Percentiles rank a stretch among this genome's conserved stretches.
phyloP scores from a whole-genome alignment of 1,284 basidiomycete genomes.

The Moesziomyces antarcticus region DNA sequence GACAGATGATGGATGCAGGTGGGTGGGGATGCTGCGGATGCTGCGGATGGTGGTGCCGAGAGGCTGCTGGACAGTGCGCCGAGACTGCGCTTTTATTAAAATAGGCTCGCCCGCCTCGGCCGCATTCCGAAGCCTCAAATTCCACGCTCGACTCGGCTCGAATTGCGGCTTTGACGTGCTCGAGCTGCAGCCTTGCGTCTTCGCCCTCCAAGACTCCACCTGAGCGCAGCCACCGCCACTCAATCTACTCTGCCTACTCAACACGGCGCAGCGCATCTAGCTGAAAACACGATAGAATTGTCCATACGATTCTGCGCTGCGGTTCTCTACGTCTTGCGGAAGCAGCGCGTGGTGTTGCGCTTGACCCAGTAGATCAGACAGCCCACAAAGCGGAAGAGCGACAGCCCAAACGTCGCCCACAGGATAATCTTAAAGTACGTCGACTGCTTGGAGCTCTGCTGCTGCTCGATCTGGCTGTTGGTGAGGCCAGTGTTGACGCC shows the following conservation, averaged over 20 bases:
- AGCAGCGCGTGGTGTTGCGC: slow-evolving; percentile 60
- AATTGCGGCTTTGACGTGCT: slow-evolving; percentile 24
- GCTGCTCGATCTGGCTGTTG: slow-evolving; percentile 71
- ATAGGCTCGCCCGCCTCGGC: not conserved
- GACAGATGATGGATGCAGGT: too few relatives aligned
- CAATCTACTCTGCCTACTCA: too few relatives aligned
- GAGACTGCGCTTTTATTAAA: too few relatives aligned
- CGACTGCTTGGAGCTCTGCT: slow-evolving; percentile 58
- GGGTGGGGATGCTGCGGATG: too few relatives aligned
- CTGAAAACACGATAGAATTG: not conserved
- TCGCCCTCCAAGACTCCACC: not conserved
- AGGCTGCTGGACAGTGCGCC: too few relatives aligned
- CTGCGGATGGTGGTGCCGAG: too few relatives aligned
- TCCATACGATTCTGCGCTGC: slow-evolving; percentile 1
- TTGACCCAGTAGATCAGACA: slow-evolving; percentile 63
- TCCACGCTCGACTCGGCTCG: too few relatives aligned
- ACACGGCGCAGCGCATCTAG: too few relatives aligned
- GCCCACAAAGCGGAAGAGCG: slow-evolving; percentile 78
- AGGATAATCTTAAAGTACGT: slow-evolving; percentile 76
- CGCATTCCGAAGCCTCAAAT: slow-evolving; percentile 13
- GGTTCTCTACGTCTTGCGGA: slow-evolving; percentile 46
- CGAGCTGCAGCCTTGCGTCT: slow-evolving; percentile 22
- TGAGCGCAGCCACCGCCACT: too few relatives aligned
- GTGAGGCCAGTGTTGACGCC: slow-evolving; percentile 73
- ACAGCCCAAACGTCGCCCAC: slow-evolving; percentile 87